A percentile compares a stretch with the other conserved stretches of the same genome.
Conservation (phyloP, 345 rosid genomes). For the Trapa bicornis region DNA sequence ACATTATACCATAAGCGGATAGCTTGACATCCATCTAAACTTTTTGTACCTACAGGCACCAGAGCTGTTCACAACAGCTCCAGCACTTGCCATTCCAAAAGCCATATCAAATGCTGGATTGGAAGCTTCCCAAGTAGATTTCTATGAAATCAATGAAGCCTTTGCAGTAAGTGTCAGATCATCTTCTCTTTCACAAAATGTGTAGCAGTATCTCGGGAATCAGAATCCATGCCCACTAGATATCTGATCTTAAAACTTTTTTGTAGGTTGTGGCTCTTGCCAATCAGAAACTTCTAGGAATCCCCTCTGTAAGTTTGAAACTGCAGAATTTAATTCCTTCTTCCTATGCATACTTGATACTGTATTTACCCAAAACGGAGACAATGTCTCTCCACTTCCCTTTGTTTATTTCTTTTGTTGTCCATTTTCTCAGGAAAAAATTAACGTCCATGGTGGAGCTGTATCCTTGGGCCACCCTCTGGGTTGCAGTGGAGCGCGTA, state of each 20-base stretch:
- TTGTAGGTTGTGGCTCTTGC: slow-evolving; percentile 90
- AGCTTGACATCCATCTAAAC: slow-evolving; percentile 12
- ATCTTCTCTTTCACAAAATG: not conserved
- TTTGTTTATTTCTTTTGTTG: slow-evolving; percentile 1
- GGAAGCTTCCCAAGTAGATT: slow-evolving; percentile 80
- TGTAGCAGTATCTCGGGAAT: not conserved
- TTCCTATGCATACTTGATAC: not conserved
- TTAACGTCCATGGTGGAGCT: slow-evolving; percentile 91
- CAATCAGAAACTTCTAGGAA: slow-evolving; percentile 72
- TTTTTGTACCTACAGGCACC: slow-evolving; percentile 55
- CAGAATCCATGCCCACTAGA: not conserved
- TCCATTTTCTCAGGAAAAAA: slow-evolving; percentile 52
- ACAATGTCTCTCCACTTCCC: not conserved
- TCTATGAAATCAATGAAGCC: slow-evolving; percentile 94
- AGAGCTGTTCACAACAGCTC: slow-evolving; percentile 87
- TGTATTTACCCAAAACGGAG: not conserved
- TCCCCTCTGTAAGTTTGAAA: slow-evolving; percentile 52
- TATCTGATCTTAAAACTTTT: slow-evolving; percentile 4
- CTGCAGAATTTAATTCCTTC: not conserved
- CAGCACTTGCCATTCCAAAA: slow-evolving; percentile 93
- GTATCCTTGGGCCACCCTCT: slow-evolving; percentile 94
- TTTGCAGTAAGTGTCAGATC: slow-evolving; percentile 55
- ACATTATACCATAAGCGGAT: not conserved
- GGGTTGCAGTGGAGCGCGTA: slow-evolving; percentile 99
- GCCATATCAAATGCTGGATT: slow-evolving; percentile 71